Evolutionary conservation across 129 eudicot genomes (phyloP).

Genomic region (Chrysanthemum seticuspe): DNA sequence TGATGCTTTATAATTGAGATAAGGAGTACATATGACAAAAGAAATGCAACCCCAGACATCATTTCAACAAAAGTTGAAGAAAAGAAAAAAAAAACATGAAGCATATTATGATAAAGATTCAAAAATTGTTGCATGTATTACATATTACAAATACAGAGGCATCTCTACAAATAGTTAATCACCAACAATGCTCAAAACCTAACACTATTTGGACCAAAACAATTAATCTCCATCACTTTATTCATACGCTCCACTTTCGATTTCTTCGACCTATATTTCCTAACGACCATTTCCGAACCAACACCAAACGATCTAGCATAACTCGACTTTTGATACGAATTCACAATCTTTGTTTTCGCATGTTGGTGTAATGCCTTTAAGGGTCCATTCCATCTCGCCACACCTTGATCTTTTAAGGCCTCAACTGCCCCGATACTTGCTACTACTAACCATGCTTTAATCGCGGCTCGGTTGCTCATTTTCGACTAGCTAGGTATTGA

Average conservation of each 20-base stretch:
- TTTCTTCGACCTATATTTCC: conserved; percentile 21
- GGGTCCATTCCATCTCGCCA: conserved; percentile 58
- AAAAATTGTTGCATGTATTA: conserved; percentile 20
- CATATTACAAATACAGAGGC: conserved; percentile 23
- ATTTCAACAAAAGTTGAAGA: too few species aligned
- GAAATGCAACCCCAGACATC: too few species aligned
- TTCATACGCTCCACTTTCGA: conserved; percentile 41
- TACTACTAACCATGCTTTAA: conserved; percentile 59
- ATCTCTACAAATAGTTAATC: not conserved
- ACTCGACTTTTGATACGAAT: conserved; percentile 23
- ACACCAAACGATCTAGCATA: conserved; percentile 7
- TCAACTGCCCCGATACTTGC: conserved; percentile 71
- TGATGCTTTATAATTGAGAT: too few species aligned
- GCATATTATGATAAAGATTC: not conserved
- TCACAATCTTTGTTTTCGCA: conserved; percentile 38
- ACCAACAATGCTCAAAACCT: conserved; percentile 33
- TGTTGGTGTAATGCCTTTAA: conserved; percentile 40
- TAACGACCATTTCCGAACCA: conserved; percentile 14
- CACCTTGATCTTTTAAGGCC: conserved; percentile 69
- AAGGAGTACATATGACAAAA: too few species aligned
- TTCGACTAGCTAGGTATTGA: not conserved
- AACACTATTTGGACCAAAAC: conserved; percentile 63
- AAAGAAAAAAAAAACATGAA: not conserved
- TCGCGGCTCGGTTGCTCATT: conserved; percentile 29
- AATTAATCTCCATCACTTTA: conserved; percentile 53